These are phyloP conservation scores for Podospora anserina DNA, from an alignment of 495 filamentous ascomycete species.

Conservation along the genomic window DNA sequence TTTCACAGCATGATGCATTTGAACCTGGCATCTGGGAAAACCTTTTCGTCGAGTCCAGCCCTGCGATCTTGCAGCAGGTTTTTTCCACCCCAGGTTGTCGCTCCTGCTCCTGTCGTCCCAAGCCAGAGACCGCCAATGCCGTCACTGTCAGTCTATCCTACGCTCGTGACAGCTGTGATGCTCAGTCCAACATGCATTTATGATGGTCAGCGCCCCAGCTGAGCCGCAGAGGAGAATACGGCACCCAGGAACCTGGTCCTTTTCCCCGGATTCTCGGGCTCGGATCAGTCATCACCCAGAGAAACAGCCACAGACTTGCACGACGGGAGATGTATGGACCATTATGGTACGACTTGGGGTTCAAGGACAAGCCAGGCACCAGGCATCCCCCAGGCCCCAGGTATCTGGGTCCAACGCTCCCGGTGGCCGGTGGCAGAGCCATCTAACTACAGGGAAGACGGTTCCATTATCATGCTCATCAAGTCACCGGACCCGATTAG, in stretches of 20 bases:
- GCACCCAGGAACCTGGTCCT: neutral
- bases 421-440: neutral
- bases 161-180: neutral
- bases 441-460: neutral
- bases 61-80: neutral
- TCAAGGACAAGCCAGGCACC: neutral
- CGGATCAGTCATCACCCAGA: conserved; percentile 3
- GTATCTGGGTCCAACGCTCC: neutral
- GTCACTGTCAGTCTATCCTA: neutral
- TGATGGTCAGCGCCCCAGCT: neutral
- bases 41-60: neutral
- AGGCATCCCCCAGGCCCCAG: neutral
- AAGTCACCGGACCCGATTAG: conserved; percentile 1
- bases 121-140: neutral
- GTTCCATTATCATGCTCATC: neutral
- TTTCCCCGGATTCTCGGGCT: conserved; percentile 5
- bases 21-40: neutral
- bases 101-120: neutral
- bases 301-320: neutral
- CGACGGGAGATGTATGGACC: neutral
- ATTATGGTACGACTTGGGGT: neutral
- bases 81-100: neutral
- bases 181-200: neutral
- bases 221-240: neutral
- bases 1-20: conserved; percentile 4